phyloP scores from a whole-genome alignment of 148 eudicot genomes.

The Silene latifolia region DNA sequence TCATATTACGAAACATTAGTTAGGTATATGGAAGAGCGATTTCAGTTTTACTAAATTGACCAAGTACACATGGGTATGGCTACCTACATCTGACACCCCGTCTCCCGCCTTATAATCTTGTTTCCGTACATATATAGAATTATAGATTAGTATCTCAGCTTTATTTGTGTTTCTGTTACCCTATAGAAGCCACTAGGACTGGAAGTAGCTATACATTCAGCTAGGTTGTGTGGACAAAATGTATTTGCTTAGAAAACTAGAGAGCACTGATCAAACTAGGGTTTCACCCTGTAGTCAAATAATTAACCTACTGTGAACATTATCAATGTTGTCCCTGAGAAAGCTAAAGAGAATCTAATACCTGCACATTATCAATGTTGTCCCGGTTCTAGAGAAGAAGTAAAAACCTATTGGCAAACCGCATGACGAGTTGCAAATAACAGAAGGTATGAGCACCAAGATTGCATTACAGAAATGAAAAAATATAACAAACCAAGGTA shows the following conservation, averaged over 20 bases:
- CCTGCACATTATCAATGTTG: constrained; percentile 54
- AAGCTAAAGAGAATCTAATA: background rate
- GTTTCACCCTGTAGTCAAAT: background rate
- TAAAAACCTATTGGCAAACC: constrained; percentile 91
- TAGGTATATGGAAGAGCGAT: no score
- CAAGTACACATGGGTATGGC: no score
- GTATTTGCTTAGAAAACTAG: background rate
- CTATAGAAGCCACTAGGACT: background rate
- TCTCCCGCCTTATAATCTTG: no score
- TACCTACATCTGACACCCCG: no score
- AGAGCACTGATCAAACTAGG: background rate
- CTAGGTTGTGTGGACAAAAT: background rate
- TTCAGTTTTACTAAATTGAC: no score
- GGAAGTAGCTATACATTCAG: background rate
- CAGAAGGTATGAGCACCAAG: constrained; percentile 9
- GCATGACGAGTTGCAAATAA: constrained; percentile 83
- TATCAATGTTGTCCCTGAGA: background rate
- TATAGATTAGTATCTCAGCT: background rate
- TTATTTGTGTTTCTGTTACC: background rate
- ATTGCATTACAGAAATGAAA: no score
- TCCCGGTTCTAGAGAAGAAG: constrained; percentile 94
- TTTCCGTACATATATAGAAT: no score
- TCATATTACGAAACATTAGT: no score
- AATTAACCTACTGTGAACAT: background rate
- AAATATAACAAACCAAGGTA: no score